phyloP scores from a whole-genome alignment of 352 stramenopile genomes.

The Pythium coloratum region DNA sequence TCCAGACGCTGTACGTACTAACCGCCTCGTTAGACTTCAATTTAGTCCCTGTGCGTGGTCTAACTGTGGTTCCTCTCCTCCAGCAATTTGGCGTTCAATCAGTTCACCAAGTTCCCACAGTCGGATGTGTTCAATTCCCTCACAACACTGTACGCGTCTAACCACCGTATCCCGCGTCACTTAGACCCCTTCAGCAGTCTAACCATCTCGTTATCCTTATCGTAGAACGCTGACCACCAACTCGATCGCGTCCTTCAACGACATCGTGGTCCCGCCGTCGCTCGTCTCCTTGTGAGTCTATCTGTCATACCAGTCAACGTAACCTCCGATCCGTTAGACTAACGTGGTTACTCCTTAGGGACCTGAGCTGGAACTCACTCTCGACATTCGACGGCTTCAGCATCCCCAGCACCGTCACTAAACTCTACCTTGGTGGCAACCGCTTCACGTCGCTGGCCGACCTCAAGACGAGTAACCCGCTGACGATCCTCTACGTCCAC shows the following conservation, averaged over 20 bases:
- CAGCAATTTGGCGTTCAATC: slow-evolving; percentile 23
- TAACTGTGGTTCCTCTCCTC: background rate
- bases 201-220: background rate
- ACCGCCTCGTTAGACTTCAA: background rate
- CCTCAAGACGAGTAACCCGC: slow-evolving; percentile 42
- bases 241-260: slow-evolving; percentile 24
- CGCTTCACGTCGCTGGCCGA: slow-evolving; percentile 56
- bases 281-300: slow-evolving; percentile 19
- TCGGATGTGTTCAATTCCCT: slow-evolving; percentile 8
- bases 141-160: slow-evolving; percentile 13
- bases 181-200: background rate
- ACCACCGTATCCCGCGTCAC: background rate
- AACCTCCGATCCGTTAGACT: background rate
- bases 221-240: slow-evolving; percentile 20
- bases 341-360: slow-evolving; percentile 19
- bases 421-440: slow-evolving; percentile 70
- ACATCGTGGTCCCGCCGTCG: slow-evolving; percentile 20
- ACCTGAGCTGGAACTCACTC: slow-evolving; percentile 70
- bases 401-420: slow-evolving; percentile 43
- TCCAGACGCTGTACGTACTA: slow-evolving; percentile 20
- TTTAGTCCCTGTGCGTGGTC: background rate
- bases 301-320: background rate
- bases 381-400: slow-evolving; percentile 60
- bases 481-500: slow-evolving; percentile 72
- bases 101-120: slow-evolving; percentile 16